Evolutionary conservation across 768 basidiomycete genomes (phyloP), one percentile per base, ranked within the genome.

Genomic region (Harrya chromipes): DNA sequence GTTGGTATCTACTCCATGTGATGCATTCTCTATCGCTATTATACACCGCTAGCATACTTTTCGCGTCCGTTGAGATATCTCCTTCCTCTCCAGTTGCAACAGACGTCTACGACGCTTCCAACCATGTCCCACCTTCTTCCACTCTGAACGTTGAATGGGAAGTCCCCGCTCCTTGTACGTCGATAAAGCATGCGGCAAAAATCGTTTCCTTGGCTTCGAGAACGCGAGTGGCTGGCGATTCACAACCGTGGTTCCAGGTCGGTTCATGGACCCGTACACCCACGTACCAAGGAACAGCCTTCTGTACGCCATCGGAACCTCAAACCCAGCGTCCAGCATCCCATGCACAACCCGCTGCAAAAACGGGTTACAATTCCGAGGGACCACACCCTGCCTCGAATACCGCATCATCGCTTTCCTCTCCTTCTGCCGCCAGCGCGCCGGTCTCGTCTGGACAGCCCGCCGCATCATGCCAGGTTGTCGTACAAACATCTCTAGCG

Each of bases 401-500:
- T 70, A 69, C 42, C 45, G 53, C 35, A 49, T 42, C 43, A 52
- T 62, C 8, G 70, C 69, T 7, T 43, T 49, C 24, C 58, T 52
- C 26, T 72, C 53, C 45, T 62, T 65, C 20, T 64, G 64, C 39
- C 63, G 57, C 70, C 67, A 70, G 42, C 59, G 60, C 7, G 68
- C 34, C 4, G 57, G 67, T 3, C 44, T 21, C 1, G 49, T 55
- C 33, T 48, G 53, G 2, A 29, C 42, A 17, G 50, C 49, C 24
- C 60, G 67, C 27, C 44, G 60, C 46, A 49, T 36, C 59, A 42
- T 59, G 10, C 40, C 35, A 20, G 60, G 48, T 13, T 60, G 59
- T 11, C 64, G 61, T 16, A 66, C 60, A 33, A 77, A 73, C 40
- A 84, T 66, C 10, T 69, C 64, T 12, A 88, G 66, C 9, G 80